phyloP scores from a whole-genome alignment of 495 filamentous ascomycete species.

The Copromyces sp. region DNA sequence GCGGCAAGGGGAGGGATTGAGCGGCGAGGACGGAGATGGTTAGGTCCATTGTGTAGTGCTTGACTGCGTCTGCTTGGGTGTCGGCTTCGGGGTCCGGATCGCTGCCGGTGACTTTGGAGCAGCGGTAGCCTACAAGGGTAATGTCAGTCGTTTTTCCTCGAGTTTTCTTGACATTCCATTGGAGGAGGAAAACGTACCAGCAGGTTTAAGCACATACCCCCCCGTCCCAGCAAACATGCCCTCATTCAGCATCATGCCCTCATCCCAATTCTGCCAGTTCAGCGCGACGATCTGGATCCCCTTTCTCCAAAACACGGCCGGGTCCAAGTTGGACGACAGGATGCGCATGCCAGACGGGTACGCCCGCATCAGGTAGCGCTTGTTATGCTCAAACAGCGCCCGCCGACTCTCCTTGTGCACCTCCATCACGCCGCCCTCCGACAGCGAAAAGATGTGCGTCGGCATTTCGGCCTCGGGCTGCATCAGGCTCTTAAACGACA shows the following conservation, averaged over 20 bases:
- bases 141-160: neutral
- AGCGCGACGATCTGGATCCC: conserved; percentile 88
- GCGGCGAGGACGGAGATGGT: conserved; percentile 45
- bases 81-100: neutral
- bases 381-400: conserved; percentile 72
- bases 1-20: conserved; percentile 46
- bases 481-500: conserved; percentile 62
- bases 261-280: conserved; percentile 89
- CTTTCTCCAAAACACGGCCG: conserved; percentile 72
- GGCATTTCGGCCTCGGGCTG: conserved; percentile 57
- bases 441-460: conserved; percentile 79
- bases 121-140: conserved; percentile 22
- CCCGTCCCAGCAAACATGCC: conserved; percentile 76
- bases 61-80: conserved; percentile 23
- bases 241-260: conserved; percentile 91
- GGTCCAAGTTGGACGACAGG: conserved; percentile 76
- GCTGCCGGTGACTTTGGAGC: conserved; percentile 5
- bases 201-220: conserved; percentile 81
- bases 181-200: conserved; percentile 27
- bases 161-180: neutral
- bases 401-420: conserved; percentile 51
- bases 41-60: conserved; percentile 41
- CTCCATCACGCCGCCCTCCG: conserved; percentile 65
- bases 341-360: conserved; percentile 80
- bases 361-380: conserved; percentile 73